Evolutionary conservation across 805 yeast species (phyloP).

Genomic region (Sungouiella blattae): DNA sequence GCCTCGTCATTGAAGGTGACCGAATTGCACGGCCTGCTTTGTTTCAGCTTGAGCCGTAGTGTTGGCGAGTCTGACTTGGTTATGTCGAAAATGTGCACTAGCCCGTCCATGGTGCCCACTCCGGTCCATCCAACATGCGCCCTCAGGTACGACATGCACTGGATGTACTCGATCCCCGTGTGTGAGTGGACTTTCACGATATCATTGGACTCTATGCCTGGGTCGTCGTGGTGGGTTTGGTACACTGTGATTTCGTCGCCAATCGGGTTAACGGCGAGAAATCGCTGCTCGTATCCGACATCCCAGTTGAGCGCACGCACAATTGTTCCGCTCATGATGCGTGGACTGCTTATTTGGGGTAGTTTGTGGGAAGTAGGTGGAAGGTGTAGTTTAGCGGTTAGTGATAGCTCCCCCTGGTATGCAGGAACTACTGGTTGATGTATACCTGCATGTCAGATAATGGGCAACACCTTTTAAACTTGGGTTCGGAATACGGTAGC

Average conservation of each 20-base stretch:
- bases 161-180: conserved; percentile 65
- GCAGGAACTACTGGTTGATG: too few species aligned
- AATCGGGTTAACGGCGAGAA: conserved; percentile 68
- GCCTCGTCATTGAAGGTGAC: conserved; percentile 65
- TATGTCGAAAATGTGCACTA: conserved; percentile 60
- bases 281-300: conserved; percentile 50
- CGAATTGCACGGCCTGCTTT: conserved; percentile 71
- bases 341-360: not conserved
- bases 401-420: too few species aligned
- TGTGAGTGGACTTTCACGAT: conserved; percentile 50
- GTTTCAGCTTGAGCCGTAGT: conserved; percentile 54
- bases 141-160: conserved; percentile 62
- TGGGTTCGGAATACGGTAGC: too few species aligned
- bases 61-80: conserved; percentile 32
- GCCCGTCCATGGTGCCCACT: conserved; percentile 74
- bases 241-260: conserved; percentile 76
- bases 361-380: too few species aligned
- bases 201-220: conserved; percentile 49
- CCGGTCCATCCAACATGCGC: conserved; percentile 57
- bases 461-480: too few species aligned
- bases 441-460: too few species aligned
- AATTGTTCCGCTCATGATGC: conserved; percentile 56
- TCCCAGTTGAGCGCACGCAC: conserved; percentile 63
- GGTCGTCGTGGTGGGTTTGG: conserved; percentile 29
- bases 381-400: too few species aligned